Evolutionary conservation across 345 rosid genomes (phyloP).

Genomic region (Durio zibethinus): DNA sequence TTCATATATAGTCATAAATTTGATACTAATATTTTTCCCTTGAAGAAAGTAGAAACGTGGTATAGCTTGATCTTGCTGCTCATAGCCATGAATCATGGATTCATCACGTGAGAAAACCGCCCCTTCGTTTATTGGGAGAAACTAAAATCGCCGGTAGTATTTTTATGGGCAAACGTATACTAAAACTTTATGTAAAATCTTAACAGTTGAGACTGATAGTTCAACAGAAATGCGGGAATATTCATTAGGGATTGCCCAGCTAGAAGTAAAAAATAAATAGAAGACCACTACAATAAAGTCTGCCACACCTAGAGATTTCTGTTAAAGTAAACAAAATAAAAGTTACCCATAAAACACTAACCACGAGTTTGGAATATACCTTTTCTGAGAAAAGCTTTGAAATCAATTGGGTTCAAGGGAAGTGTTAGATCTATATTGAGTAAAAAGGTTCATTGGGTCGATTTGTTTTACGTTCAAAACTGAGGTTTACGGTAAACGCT

Average conservation of each 20-base stretch:
- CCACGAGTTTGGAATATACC: not conserved
- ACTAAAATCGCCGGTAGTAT: not conserved
- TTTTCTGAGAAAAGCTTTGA: not conserved
- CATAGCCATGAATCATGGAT: not conserved
- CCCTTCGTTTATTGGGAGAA: not conserved
- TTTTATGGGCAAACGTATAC: not conserved
- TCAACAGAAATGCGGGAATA: not conserved
- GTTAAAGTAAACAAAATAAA: not conserved
- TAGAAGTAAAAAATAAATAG: not conserved
- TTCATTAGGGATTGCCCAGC: not conserved
- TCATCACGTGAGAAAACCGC: not conserved
- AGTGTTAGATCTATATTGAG: too few relatives aligned
- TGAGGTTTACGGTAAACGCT: not conserved
- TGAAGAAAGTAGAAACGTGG: not conserved
- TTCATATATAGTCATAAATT: too few relatives aligned
- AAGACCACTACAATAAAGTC: not conserved
- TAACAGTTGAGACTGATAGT: not conserved
- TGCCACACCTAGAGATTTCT: not conserved
- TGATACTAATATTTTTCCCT: too few relatives aligned
- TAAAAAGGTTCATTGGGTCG: too few relatives aligned
- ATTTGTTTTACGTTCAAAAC: too few relatives aligned
- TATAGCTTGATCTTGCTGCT: not conserved
- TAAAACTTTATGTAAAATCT: not conserved
- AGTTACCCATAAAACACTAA: conserved; percentile 8
- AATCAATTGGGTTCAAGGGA: not conserved